Evolutionary conservation across 2,329 filamentous ascomycete genomes (phyloP), one percentile per base, ranked within the genome.

Genomic region (Neophaeococcomyces aloes): DNA sequence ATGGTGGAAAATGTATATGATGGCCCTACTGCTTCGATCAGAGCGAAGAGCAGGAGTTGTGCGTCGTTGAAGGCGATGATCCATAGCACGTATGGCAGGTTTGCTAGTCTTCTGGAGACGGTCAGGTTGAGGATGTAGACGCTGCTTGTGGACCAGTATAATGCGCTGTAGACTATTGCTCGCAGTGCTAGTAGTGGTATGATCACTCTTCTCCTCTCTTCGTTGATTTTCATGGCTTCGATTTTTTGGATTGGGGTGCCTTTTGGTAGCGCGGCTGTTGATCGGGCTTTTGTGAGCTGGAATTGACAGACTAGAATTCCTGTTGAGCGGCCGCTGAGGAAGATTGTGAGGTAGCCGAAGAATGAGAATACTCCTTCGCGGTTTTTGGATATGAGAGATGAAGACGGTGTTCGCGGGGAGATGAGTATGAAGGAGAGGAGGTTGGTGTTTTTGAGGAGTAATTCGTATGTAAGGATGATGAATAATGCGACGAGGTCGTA

Each of bases 331-430:
- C 91, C 91, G 1, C 85, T 79, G 30, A 98, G 76, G 63, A 95
- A 98, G 47, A 98, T 95, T 36, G 89, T 83, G 35, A 98, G 74
- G 59, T 98, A 98, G 3, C 91, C 91, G 38, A 85, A 65, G 62
- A 96, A 94, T 42, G 87, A 94, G 62, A 89, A 94, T n/a, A 98
- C 73, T 0, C 91, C 91, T 62, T 98, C 91, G 19, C 89, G 76
- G 59, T 98, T 98, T 70, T 87, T 84, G 2, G 86, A 89, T 4
- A 98, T 62, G 11, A 94, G 68, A 56, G 87, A 77, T 18, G 38
- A 41, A 25, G 11, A 14, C 0, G 74, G 78, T 1, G 66, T 66
- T 3, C 91, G 79, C 4, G 86, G 85, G 1, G 86, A 87, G 6
- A 83, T 78, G 17, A 98, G 72, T 48, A 96, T 82, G 59, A 80